Evolutionary conservation across 2,329 filamentous ascomycete genomes (phyloP).

Genomic region (Diaporthe ilicicola): DNA sequence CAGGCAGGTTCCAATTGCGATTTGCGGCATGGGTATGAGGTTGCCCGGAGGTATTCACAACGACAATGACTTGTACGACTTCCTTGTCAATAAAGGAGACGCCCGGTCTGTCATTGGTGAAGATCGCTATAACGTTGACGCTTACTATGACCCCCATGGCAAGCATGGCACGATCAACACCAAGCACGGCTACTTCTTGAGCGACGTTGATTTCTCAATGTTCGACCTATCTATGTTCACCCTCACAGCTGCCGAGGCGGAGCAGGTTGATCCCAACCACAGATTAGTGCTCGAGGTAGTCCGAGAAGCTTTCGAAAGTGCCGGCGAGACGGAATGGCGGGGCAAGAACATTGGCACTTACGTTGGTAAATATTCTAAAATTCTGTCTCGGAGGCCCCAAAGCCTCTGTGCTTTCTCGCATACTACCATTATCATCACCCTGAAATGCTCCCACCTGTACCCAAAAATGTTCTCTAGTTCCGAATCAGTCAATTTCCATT

Average conservation of each 20-base stretch:
- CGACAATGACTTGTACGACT: conserved; percentile 42
- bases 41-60: conserved; percentile 42
- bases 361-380: too few relatives aligned
- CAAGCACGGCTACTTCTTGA: conserved; percentile 9
- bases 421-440: too few relatives aligned
- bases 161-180: conserved; percentile 46
- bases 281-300: conserved; percentile 7
- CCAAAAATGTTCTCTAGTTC: too few relatives aligned
- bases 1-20: conserved; percentile 39
- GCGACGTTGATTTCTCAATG: background rate
- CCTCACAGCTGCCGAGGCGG: background rate
- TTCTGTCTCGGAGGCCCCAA: too few relatives aligned
- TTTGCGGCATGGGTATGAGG: conserved; percentile 43
- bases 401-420: too few relatives aligned
- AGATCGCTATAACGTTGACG: conserved; percentile 42
- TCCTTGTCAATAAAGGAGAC: conserved; percentile 41
- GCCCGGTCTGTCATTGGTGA: conserved; percentile 38
- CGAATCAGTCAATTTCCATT: too few relatives aligned
- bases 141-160: conserved; percentile 36
- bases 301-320: conserved; percentile 34
- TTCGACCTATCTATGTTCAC: conserved; percentile 15
- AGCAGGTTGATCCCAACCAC: conserved; percentile 8
- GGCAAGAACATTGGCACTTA: conserved; percentile 37
- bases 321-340: conserved; percentile 33
- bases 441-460: too few relatives aligned